A percentile compares a stretch with the other conserved stretches of the same genome.
Evolutionary conservation across 169 alveolate species (phyloP).

Genomic region (Plasmodium reichenowi): DNA sequence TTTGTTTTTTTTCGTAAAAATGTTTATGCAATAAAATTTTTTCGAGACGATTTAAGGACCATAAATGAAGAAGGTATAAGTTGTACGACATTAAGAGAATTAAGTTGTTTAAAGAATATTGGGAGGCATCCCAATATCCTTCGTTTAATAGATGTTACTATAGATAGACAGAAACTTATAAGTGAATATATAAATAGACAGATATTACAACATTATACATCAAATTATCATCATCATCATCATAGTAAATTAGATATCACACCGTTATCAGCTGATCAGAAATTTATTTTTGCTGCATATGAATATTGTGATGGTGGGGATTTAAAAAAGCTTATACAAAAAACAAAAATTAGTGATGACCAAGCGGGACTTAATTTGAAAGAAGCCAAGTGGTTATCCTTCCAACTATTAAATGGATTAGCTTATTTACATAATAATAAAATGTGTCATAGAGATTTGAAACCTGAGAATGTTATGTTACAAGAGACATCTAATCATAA

Average conservation of each 20-base stretch:
- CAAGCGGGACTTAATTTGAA: conserved; percentile 83
- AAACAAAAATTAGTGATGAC: conserved; percentile 72
- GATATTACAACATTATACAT: conserved; percentile 66
- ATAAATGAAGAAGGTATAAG: conserved; percentile 91
- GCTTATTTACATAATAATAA: conserved; percentile 95
- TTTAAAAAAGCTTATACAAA: conserved; percentile 43
- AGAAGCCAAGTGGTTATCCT: conserved; percentile 91
- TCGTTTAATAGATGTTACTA: conserved; percentile 83
- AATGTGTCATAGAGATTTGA: conserved; percentile 91
- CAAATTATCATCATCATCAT: conserved; percentile 56
- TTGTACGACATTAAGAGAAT: conserved; percentile 91
- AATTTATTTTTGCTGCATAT: conserved; percentile 89
- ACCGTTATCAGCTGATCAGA: conserved; percentile 78
- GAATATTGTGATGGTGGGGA: conserved; percentile 88
- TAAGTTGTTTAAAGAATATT: conserved; percentile 87
- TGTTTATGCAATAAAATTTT: conserved; percentile 89
- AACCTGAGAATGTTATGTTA: conserved; percentile 93
- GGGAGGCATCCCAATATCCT: conserved; percentile 86
- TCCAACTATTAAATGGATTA: conserved; percentile 96
- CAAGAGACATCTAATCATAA: conserved; percentile 78
- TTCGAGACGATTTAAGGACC: conserved; percentile 89
- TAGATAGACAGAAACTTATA: conserved; percentile 78
- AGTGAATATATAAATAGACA: conserved; percentile 73
- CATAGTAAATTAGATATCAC: conserved; percentile 60
- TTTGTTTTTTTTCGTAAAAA: conserved; percentile 46